Base-by-base conservation (phyloP, 1,139 yeast genomes). In the Suhomyces kunorum region DNA sequence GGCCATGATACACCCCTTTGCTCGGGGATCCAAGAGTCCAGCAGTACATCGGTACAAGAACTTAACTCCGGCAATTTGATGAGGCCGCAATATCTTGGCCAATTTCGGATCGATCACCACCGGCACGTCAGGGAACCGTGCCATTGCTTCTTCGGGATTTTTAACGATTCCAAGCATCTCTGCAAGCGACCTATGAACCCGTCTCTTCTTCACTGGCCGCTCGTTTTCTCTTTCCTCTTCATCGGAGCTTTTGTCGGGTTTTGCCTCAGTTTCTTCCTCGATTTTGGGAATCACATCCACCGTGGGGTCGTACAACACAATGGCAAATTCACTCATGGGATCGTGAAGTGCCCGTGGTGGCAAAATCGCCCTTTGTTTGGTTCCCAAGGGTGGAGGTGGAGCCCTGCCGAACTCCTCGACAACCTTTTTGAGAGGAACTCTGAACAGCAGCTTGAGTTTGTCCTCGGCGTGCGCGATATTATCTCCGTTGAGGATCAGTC, bases 1-100 rank as follows among this genome's bases (percentile, higher is more conserved):
- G 0, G 99, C 99, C 98, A 92, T 92, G 40, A 92, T 94, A 59
- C 98, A 92, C 1, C 99, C 99, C 57, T 84, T 81, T 0, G 98
- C 98, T 30, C 82, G 74, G 2, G 89, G 80, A 55, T 89, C 95
- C 19, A 88, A 76, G 32, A 90, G 65, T 0, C 99, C 98, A 0
- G 97, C 78, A 1, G 95, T 88, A 61, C 98, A 90, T 44, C 92
- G 68, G 57, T 89, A 92, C 43, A 92, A 66, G 58, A 92, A 92
- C 59, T 87, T 79, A 24, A 92, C 97, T 48, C 99, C 99, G 42
- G 92, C 96, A 3, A 92, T 82, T 61, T 92, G 99, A 71, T 92
- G 99, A 0, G 98, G 98, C 49, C 99, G 76, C 35, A 92, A 69
- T 28, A 88, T 82, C 56, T 87, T 87, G 23, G 95, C 80, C 25